Evolutionary conservation across 1,284 basidiomycete genomes (phyloP).

Genomic region (Puccinia novopanici): DNA sequence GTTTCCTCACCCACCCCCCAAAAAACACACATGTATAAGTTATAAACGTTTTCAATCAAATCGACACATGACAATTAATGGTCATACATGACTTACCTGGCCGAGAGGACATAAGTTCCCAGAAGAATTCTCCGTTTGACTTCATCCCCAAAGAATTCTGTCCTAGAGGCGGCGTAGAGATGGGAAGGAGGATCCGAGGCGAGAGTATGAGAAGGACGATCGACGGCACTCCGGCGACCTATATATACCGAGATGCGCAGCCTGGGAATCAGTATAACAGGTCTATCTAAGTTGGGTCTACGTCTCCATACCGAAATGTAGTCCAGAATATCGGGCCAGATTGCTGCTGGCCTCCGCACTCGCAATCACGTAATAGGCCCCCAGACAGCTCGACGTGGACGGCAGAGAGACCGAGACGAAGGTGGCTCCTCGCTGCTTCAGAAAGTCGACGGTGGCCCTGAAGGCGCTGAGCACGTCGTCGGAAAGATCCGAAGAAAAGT

Average conservation of each 20-base stretch:
- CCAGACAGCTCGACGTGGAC: slow-evolving; percentile 74
- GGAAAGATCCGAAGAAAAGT: slow-evolving; percentile 12
- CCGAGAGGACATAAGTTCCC: slow-evolving; percentile 86
- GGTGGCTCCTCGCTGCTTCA: slow-evolving; percentile 69
- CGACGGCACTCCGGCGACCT: slow-evolving; percentile 32
- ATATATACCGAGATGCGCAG: neutral
- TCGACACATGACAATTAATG: neutral
- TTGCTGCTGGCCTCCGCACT: slow-evolving; percentile 93
- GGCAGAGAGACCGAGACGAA: slow-evolving; percentile 77
- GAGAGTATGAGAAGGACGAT: slow-evolving; percentile 29
- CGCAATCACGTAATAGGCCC: slow-evolving; percentile 92
- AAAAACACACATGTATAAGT: too few relatives aligned
- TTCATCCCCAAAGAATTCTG: slow-evolving; percentile 75
- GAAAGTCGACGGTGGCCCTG: slow-evolving; percentile 51
- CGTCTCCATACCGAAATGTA: slow-evolving; percentile 63
- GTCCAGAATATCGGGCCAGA: slow-evolving; percentile 84
- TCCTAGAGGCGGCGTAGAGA: slow-evolving; percentile 60
- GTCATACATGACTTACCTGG: slow-evolving; percentile 70
- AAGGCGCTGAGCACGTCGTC: slow-evolving; percentile 54
- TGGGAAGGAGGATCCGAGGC: slow-evolving; percentile 23
- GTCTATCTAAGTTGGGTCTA: too few relatives aligned
- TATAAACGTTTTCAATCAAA: neutral
- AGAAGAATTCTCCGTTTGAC: slow-evolving; percentile 85
- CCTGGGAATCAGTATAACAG: slow-evolving; percentile 18
- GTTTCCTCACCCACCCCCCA: too few relatives aligned